Base-by-base conservation (phyloP, 192 early-diverging fungal genomes). In the Gonapodya sp. region DNA sequence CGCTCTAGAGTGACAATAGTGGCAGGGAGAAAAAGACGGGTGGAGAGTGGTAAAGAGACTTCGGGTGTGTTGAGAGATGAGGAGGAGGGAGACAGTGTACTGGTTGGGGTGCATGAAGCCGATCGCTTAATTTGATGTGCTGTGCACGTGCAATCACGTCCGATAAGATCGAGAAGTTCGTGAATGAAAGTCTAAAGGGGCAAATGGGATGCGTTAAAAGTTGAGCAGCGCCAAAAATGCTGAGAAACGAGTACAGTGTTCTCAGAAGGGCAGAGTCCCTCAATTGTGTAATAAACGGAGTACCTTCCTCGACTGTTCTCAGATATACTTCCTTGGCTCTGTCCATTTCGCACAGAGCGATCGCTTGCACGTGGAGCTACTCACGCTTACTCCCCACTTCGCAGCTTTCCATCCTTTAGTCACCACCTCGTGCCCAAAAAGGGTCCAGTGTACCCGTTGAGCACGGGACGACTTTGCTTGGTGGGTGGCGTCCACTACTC, bases 1-100 rank as follows among this genome's bases (percentile, higher is more conserved):
- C 79, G 64, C 37, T 86, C 85, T 36, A 85, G 36, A 1, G 85
- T 86, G 1, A 83, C 83, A 34, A 86, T 84, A 0, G 84, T 85
- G 0, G 85, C 85, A 74, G 84, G 84, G 82, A 46, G 79, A 73
- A 86, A 84, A 33, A 86, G 81, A 64, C 46, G 46, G 24, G 46
- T 64, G 8, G 46, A 64, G 46, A 64, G 46, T 16, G 46, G 46
- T 64, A 64, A 24, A 24, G 8, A 8, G 8, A 24, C 8, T 16
- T 8, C 8, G 46, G 46, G 8, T 8, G 46, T 64, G 46, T 8
- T 24, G 46, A 16, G 8, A 8, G 24, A 24, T 64, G 8, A 16
- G 46, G 46, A 64, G 24, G 46, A 8, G 24, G 46, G 46, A 64
- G 46, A 8, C 8, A 24, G 24, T 16, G 46, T 24, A 16, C 8